Base-by-base conservation (phyloP, 2,329 filamentous ascomycete genomes). In the Alternaria ventricosa region DNA sequence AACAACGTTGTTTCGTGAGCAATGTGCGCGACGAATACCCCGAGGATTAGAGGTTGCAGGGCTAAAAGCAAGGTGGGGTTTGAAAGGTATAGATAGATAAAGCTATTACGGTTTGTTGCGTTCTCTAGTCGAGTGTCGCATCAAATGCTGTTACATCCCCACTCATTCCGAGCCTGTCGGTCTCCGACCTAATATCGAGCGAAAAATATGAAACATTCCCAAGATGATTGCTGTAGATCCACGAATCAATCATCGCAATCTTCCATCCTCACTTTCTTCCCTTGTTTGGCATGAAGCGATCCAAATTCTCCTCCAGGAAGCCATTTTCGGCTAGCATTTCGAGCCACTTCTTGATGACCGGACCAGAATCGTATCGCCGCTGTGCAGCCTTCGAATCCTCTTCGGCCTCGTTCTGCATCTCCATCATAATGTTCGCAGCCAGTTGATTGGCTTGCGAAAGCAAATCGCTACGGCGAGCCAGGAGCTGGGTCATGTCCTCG, bases 11-110 rank as follows among this genome's bases (percentile, higher is more conserved):
- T 5, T 99, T 98, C 81, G 86, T 97, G 30, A 97, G 93, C 71
- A 98, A 97, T 78, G 84, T 92, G 57, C 81, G 82, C 70, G 92
- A 96, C 71, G 89, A 94, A 74, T 97, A 94, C 79, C 95, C 95
- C 1, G 91, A 97, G 75, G 93, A 96, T 80, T 97, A 57, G 33
- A n/a, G 3, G 36, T 13, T 30, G 33, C 4, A n/a, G 15, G 18
- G 20, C 18, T 51, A 30, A 30, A 23, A 51, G 1, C 27, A 30
- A 33, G 28, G 20, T 15, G 5, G 2, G 33, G 18, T 10, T 22
- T 3, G 28, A 33, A 51, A 33, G 10, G 12, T 36, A 12, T 15
- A 51, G 3, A 51, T 36, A 23, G 1, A 33, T 33, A 33, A 9
- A 22, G 33, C 18, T 51, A n/a, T 36, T 8, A 25, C 22, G n/a